Conservation (phyloP, 2,329 filamentous ascomycete genomes). For the Xylaria sp. region DNA sequence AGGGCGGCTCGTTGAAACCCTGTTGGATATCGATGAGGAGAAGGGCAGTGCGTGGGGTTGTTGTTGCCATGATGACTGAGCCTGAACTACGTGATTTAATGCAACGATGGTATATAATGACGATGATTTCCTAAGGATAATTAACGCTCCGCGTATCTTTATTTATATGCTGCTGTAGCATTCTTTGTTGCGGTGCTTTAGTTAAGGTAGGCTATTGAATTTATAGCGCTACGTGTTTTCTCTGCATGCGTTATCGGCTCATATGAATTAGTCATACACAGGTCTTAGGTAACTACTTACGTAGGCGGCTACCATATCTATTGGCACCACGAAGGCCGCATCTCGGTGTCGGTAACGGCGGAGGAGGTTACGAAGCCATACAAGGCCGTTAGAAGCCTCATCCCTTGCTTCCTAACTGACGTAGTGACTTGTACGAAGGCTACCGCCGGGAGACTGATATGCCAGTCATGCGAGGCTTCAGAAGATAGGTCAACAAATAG, state of each 20-base stretch:
- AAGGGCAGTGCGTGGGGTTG: constrained; percentile 47
- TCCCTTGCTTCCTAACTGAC: too few species aligned
- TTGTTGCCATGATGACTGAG: constrained; percentile 17
- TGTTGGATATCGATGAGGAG: constrained; percentile 61
- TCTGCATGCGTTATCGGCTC: constrained; percentile 21
- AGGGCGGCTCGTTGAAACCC: constrained; percentile 53
- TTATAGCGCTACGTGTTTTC: background rate
- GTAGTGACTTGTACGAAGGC: background rate
- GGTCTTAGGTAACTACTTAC: background rate
- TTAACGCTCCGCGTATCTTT: background rate
- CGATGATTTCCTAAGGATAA: too few species aligned
- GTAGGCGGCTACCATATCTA: background rate
- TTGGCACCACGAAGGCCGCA: background rate
- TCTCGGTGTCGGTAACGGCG: background rate
- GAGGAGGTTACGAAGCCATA: too few species aligned
- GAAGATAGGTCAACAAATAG: too few species aligned
- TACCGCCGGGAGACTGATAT: too few species aligned
- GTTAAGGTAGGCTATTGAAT: background rate
- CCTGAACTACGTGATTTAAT: background rate
- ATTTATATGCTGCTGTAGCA: background rate
- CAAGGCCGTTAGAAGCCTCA: too few species aligned
- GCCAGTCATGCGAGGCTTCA: too few species aligned
- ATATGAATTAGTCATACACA: constrained; percentile 22
- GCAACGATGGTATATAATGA: too few species aligned
- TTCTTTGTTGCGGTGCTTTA: background rate